Percentiles rank a stretch among this genome's conserved stretches.
Conservation (phyloP, 2,329 filamentous ascomycete species). For the Byssochlamys sp. region DNA sequence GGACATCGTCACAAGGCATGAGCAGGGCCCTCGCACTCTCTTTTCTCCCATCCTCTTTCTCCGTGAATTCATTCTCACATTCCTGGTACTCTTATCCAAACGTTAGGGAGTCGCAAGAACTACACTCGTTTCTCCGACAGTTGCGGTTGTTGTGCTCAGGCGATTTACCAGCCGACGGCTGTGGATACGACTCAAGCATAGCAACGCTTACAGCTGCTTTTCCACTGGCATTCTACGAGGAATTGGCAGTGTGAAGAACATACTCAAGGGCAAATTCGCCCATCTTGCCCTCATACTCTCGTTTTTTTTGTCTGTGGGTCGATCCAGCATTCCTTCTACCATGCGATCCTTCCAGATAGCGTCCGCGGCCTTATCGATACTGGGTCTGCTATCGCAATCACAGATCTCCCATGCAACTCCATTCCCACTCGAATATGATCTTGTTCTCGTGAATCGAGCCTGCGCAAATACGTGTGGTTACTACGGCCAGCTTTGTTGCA, state of each 20-base stretch:
- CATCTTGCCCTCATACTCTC: background rate
- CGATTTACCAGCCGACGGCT: background rate
- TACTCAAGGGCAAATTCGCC: background rate
- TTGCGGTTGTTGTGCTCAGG: background rate
- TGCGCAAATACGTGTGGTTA: slow-evolving; percentile 47
- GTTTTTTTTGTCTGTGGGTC: background rate
- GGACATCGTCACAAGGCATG: slow-evolving; percentile 2
- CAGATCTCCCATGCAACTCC: slow-evolving; percentile 21
- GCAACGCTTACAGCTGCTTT: background rate
- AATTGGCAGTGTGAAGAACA: background rate
- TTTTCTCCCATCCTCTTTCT: slow-evolving; percentile 1
- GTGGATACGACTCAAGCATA: background rate
- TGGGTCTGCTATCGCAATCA: slow-evolving; percentile 17
- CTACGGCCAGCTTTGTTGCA: slow-evolving; percentile 43
- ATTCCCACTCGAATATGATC: slow-evolving; percentile 14
- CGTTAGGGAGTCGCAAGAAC: background rate
- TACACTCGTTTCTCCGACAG: background rate
- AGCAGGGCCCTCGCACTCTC: background rate
- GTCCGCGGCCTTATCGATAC: slow-evolving; percentile 16
- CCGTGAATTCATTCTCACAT: background rate
- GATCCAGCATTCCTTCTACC: slow-evolving; percentile 8
- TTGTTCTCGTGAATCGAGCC: slow-evolving; percentile 20
- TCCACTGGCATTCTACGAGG: background rate
- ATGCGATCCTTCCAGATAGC: slow-evolving; percentile 22
- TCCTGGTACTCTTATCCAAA: background rate